Base-by-base conservation (phyloP, 129 eudicot genomes). In the sunflower (Helianthus annuus) region DNA sequence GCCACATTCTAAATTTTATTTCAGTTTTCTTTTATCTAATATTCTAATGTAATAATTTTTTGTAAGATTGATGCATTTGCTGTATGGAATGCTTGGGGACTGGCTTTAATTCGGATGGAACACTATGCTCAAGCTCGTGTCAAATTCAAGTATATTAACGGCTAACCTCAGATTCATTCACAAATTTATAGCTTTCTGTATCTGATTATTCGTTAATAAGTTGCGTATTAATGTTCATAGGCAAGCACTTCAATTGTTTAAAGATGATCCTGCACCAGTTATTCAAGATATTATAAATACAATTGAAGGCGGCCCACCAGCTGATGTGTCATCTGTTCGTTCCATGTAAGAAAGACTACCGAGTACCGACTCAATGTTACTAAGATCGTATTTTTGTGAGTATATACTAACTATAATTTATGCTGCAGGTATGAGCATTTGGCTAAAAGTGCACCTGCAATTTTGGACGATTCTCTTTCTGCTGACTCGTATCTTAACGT, bases 401-500 rank as follows among this genome's bases (percentile, higher is more conserved):
- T 56, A 17, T 58, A 14, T 42, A 59, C 46, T 9, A 63, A 72
- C 32, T 73, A 58, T 36, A 72, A 74, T 48, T 52, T 68, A 19
- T 58, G 64, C 13, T 75, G 59, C 68, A 94, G 99, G 97, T 90
- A 94, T 54, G 97, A 94, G 69, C 99, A 94, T 86, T 80, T 94
- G 85, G 97, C 97, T 55, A 86, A 77, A 90, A 94, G 97, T 85
- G 99, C 97, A 76, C 99, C 99, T 29, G 91, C 96, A 52, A 91
- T 94, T 66, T 72, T 94, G 77, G 99, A 94, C 72, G 99, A 94
- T 86, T 91, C 99, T 79, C 91, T 94, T 29, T 94, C 99, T 74
- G 99, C 99, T 15, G 99, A 94, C 82, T 94, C 99, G n/a, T 94
- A 94, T 83, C 96, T 94, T 56, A 94, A 94, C 61, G 97, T 94